These are phyloP conservation scores for Neurospora pannonica DNA, from an alignment of 495 filamentous ascomycete genomes.

Conservation along the genomic window DNA sequence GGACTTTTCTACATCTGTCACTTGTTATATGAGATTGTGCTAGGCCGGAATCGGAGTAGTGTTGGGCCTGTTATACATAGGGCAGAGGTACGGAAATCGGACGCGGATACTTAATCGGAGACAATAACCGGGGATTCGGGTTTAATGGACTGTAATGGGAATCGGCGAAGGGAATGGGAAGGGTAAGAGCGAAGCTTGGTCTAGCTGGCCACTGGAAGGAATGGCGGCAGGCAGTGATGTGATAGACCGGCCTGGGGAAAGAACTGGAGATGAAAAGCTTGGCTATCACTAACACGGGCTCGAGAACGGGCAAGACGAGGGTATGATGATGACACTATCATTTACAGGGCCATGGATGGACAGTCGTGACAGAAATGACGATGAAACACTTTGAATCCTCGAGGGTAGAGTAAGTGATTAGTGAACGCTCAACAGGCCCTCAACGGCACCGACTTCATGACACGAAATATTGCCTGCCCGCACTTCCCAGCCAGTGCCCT, in stretches of 20 bases:
- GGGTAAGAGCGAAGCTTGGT: not conserved
- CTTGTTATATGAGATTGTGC: not conserved
- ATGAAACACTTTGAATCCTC: not conserved
- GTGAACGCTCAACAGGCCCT: not conserved
- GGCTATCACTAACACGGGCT: not conserved
- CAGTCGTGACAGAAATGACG: not conserved
- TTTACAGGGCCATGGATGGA: not conserved
- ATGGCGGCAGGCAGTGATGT: not conserved
- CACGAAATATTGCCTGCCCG: not conserved
- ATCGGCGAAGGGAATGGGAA: not conserved
- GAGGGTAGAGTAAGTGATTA: not conserved
- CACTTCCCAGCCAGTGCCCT: not conserved
- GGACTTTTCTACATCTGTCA: not conserved
- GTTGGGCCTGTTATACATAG: not conserved
- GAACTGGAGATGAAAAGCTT: not conserved
- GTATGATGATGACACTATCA: not conserved
- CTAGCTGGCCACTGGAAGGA: not conserved
- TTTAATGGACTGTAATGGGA: not conserved
- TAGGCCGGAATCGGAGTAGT: not conserved
- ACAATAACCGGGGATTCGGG: not conserved
- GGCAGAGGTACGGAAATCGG: not conserved
- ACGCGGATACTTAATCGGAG: not conserved
- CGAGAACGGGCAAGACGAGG: not conserved
- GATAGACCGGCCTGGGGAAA: not conserved
- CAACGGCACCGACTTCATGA: not conserved